Conservation (phyloP, 352 stramenopile genomes). For the Aphanomyces invadans region DNA sequence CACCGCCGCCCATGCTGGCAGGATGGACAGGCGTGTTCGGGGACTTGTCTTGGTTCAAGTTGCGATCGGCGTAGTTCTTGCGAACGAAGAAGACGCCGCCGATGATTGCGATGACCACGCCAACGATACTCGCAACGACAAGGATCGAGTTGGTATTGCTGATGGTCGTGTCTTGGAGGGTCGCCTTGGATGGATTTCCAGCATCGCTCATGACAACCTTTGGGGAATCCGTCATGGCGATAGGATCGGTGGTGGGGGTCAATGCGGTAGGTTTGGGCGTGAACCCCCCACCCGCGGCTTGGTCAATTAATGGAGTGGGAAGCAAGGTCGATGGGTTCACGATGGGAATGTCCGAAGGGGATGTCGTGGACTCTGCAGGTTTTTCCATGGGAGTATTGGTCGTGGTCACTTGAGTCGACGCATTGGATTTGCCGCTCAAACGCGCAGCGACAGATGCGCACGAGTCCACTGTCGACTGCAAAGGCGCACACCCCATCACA, state of each 20-base stretch:
- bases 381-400: no score
- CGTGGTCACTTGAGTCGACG: background rate
- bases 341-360: no score
- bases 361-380: no score
- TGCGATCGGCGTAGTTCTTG: conserved; percentile 14
- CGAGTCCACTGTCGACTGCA: conserved; percentile 3
- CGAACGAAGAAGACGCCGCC: conserved; percentile 17
- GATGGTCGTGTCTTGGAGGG: background rate
- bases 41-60: background rate
- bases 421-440: background rate
- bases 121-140: background rate
- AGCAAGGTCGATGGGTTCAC: background rate
- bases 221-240: no score
- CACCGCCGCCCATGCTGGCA: background rate
- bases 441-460: conserved; percentile 9
- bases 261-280: no score
- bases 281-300: background rate
- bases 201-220: conserved; percentile 20
- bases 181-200: background rate
- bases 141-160: background rate
- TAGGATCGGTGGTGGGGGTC: background rate
- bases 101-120: background rate
- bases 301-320: background rate
- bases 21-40: conserved; percentile 13
- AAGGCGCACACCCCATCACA: conserved; percentile 18